Evolutionary conservation across 305 asterid genomes (phyloP).

Genomic region (Fraxinus baroniana): DNA sequence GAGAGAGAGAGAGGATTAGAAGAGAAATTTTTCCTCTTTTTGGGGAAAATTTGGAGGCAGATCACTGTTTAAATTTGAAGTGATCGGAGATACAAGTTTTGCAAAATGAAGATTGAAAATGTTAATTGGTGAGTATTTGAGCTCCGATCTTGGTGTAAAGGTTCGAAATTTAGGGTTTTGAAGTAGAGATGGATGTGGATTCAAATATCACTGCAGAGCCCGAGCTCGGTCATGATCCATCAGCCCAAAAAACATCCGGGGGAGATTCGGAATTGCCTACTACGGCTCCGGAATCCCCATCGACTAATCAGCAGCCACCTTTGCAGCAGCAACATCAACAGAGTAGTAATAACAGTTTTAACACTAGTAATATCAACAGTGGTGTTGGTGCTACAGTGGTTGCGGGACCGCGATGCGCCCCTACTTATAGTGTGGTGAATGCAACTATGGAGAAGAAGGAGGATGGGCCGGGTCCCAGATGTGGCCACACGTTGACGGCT

Average conservation of each 20-base stretch:
- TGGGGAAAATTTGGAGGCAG: slow-evolving; percentile 6
- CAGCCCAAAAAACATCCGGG: background rate
- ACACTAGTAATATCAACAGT: slow-evolving; percentile 34
- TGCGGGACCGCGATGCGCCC: slow-evolving; percentile 92
- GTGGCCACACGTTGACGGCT: slow-evolving; percentile 95
- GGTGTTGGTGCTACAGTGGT: slow-evolving; percentile 43
- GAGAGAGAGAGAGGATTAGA: slow-evolving; percentile 12
- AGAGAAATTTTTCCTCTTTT: background rate
- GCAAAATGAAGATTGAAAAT: slow-evolving; percentile 52
- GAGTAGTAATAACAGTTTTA: slow-evolving; percentile 24
- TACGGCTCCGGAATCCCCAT: slow-evolving; percentile 41
- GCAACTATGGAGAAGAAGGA: slow-evolving; percentile 82
- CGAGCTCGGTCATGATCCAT: slow-evolving; percentile 58
- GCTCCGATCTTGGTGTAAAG: slow-evolving; percentile 59
- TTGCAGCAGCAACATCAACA: slow-evolving; percentile 35
- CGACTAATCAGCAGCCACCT: slow-evolving; percentile 40
- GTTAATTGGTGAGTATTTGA: slow-evolving; percentile 44
- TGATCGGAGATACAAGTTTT: slow-evolving; percentile 48
- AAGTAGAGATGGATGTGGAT: slow-evolving; percentile 75
- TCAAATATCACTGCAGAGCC: slow-evolving; percentile 70
- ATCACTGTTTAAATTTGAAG: slow-evolving; percentile 3
- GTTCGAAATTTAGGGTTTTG: slow-evolving; percentile 53
- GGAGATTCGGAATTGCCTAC: slow-evolving; percentile 43
- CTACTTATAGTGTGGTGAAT: slow-evolving; percentile 70
- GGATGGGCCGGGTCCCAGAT: slow-evolving; percentile 98